Evolutionary conservation across 768 basidiomycete species (phyloP).

Genomic region (Lentinula aciculospora): DNA sequence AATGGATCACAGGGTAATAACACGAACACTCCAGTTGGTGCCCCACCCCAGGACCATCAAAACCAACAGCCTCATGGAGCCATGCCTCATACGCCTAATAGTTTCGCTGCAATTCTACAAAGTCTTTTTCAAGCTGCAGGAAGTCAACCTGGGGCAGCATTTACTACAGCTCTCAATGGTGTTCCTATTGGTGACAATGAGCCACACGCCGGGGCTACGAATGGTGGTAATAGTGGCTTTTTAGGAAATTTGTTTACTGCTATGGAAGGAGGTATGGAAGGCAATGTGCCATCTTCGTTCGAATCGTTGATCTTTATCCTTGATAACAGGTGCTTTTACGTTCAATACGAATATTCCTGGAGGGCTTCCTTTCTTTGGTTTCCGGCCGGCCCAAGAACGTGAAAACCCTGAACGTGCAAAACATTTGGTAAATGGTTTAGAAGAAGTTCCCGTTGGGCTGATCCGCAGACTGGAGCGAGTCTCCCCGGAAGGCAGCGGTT

Average conservation of each 20-base stretch:
- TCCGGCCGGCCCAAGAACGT: slow-evolving; percentile 22
- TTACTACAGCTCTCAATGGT: background rate
- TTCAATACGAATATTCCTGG: slow-evolving; percentile 13
- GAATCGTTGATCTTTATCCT: background rate
- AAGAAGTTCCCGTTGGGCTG: slow-evolving; percentile 61
- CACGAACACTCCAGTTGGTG: background rate
- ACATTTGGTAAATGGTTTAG: slow-evolving; percentile 56
- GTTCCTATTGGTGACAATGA: background rate
- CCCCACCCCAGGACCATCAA: background rate
- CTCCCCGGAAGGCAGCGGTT: slow-evolving; percentile 38
- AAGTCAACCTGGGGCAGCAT: background rate
- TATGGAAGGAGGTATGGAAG: background rate
- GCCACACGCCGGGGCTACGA: background rate
- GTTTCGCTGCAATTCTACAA: background rate
- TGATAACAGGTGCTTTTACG: slow-evolving; percentile 9
- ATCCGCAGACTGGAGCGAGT: slow-evolving; percentile 59
- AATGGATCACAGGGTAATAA: background rate
- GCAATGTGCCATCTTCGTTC: background rate
- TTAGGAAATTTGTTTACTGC: slow-evolving; percentile 6
- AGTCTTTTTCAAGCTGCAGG: slow-evolving; percentile 1
- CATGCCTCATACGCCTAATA: background rate
- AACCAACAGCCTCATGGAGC: background rate
- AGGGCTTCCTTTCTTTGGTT: slow-evolving; percentile 14
- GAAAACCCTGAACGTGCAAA: slow-evolving; percentile 69
- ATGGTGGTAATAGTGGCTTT: background rate